Evolutionary conservation across 1,284 basidiomycete species (phyloP).

Genomic region (Amylostereum areolatum): DNA sequence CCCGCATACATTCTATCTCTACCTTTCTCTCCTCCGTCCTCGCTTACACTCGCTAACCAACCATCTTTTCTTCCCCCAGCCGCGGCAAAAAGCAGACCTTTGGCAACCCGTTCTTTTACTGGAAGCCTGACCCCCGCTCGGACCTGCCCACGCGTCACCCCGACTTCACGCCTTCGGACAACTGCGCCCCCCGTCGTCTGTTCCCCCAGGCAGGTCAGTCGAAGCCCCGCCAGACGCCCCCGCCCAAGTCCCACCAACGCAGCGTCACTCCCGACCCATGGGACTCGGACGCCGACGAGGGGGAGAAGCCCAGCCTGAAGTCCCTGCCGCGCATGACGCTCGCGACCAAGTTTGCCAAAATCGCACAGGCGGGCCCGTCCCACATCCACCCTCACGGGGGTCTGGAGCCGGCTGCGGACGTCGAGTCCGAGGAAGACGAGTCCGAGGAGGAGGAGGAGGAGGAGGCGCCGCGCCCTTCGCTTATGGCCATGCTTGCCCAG

Average conservation of each 20-base stretch:
- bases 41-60: not conserved
- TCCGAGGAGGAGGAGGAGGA: not conserved
- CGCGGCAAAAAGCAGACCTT: slow-evolving; percentile 46
- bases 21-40: not conserved
- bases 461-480: not conserved
- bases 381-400: not conserved
- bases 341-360: slow-evolving; percentile 1
- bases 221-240: slow-evolving; percentile 3
- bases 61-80: slow-evolving; percentile 24
- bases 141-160: slow-evolving; percentile 42
- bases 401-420: not conserved
- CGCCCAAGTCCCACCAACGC: not conserved
- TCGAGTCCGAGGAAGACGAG: not conserved
- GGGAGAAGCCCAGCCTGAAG: not conserved
- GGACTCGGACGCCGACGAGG: not conserved
- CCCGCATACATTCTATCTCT: too few species aligned
- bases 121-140: slow-evolving; percentile 35
- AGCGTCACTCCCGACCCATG: slow-evolving; percentile 5
- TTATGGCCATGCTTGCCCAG: not conserved
- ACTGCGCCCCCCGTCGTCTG: slow-evolving; percentile 41
- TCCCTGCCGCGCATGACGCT: not conserved
- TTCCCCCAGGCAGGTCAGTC: slow-evolving; percentile 31
- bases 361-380: not conserved
- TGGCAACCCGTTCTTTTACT: slow-evolving; percentile 45
- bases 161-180: slow-evolving; percentile 43